These are phyloP conservation scores for Hypsizygus ulmarius DNA, from an alignment of 1,284 basidiomycete species.

Conservation along the genomic window DNA sequence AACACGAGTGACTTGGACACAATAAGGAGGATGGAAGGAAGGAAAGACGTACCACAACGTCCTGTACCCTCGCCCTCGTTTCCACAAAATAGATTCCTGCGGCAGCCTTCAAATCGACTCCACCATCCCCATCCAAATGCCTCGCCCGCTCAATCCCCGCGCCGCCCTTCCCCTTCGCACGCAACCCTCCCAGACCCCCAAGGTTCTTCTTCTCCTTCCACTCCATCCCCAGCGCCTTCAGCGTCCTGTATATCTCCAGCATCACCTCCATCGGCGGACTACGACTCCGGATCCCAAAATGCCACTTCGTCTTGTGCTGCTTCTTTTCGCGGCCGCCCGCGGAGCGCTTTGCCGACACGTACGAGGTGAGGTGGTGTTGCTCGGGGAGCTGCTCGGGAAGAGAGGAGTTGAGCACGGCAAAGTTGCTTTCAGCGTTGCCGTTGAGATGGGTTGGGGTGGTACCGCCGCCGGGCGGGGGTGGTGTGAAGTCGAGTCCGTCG, in stretches of 20 bases:
- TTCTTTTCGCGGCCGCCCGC: conserved; percentile 56
- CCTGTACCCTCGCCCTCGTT: conserved; percentile 85
- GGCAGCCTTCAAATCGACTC: conserved; percentile 67
- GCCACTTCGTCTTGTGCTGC: conserved; percentile 84
- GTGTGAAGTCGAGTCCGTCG: conserved; percentile 64
- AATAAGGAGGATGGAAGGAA: conserved; percentile 1
- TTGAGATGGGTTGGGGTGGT: too few species aligned
- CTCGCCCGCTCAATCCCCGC: conserved; percentile 59
- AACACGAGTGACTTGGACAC: background rate
- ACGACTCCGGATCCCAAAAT: conserved; percentile 94
- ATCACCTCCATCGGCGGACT: conserved; percentile 99
- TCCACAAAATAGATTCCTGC: conserved; percentile 90
- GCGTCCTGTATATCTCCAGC: conserved; percentile 95
- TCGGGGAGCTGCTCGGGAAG: conserved; percentile 56
- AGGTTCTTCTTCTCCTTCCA: conserved; percentile 85
- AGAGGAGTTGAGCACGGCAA: conserved; percentile 83
- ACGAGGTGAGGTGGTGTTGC: conserved; percentile 54
- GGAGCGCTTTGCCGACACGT: conserved; percentile 57
- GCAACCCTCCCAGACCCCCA: conserved; percentile 61
- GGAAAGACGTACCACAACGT: conserved; percentile 74
- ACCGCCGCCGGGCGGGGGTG: conserved; percentile 29
- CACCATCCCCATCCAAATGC: conserved; percentile 60
- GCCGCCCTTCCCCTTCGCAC: conserved; percentile 30
- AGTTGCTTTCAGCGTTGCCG: conserved; percentile 57
- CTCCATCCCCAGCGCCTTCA: conserved; percentile 94